Evolutionary conservation across 1,139 yeast genomes (phyloP).

Genomic region (Protomyces arabidopsidicola): DNA sequence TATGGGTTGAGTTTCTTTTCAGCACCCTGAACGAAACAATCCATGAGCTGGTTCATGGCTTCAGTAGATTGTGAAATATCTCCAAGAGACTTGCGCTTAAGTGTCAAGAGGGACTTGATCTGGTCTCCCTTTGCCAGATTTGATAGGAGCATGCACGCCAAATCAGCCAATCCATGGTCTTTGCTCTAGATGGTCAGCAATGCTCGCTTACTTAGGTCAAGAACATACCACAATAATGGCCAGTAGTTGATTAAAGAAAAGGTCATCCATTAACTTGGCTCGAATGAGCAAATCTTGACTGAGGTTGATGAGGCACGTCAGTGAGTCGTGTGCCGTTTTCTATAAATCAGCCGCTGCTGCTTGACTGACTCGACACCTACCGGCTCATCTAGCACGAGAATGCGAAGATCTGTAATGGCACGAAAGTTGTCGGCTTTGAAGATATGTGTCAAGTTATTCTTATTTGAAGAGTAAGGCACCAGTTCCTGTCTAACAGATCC

Average conservation of each 20-base stretch:
- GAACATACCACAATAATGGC: slow-evolving; percentile 29
- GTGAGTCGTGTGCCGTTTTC: slow-evolving; percentile 47
- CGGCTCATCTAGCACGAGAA: slow-evolving; percentile 50
- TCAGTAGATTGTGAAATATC: slow-evolving; percentile 52
- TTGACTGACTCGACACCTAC: slow-evolving; percentile 23
- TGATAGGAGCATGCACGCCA: slow-evolving; percentile 76
- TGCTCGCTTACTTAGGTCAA: not conserved
- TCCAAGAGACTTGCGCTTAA: slow-evolving; percentile 35
- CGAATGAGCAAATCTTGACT: slow-evolving; percentile 64
- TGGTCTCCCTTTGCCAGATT: slow-evolving; percentile 76
- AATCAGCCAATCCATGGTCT: slow-evolving; percentile 65
- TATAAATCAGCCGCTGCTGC: slow-evolving; percentile 30
- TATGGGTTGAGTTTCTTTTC: slow-evolving; percentile 64
- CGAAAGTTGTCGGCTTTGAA: slow-evolving; percentile 67
- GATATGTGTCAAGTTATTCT: slow-evolving; percentile 59
- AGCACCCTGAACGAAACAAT: slow-evolving; percentile 81
- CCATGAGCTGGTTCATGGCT: slow-evolving; percentile 80
- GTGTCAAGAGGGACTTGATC: slow-evolving; percentile 50
- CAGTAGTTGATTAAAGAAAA: slow-evolving; percentile 49
- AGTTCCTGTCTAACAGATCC: slow-evolving; percentile 52
- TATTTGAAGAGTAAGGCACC: slow-evolving; percentile 60
- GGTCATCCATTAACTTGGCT: slow-evolving; percentile 60
- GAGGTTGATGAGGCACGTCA: slow-evolving; percentile 75
- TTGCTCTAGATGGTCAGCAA: slow-evolving; percentile 40
- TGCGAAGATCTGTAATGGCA: slow-evolving; percentile 71